Evolutionary conservation across 345 rosid species (phyloP).

Genomic region (Erucastrum elatum): DNA sequence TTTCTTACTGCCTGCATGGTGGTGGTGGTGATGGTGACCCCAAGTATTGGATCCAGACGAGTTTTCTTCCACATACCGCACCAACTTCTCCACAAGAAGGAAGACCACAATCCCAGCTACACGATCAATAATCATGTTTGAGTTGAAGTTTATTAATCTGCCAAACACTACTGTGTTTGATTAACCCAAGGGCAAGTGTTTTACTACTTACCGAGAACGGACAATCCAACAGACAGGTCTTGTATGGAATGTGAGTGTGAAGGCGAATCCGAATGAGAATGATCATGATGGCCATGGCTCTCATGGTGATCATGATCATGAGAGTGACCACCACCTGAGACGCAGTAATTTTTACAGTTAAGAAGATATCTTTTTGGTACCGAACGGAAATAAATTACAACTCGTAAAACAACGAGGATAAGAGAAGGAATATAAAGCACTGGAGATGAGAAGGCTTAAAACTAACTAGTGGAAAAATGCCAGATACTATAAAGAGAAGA

Average conservation of each 20-base stretch:
- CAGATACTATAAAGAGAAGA: no score
- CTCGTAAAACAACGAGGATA: no score
- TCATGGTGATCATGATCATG: slow-evolving; percentile 64
- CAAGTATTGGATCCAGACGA: slow-evolving; percentile 55
- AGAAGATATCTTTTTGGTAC: neutral
- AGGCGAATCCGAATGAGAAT: slow-evolving; percentile 48
- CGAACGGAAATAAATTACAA: no score
- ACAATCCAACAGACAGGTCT: slow-evolving; percentile 89
- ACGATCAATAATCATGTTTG: slow-evolving; percentile 38
- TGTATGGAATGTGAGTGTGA: slow-evolving; percentile 69
- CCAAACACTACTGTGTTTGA: neutral
- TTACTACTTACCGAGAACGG: slow-evolving; percentile 65
- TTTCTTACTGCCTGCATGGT: slow-evolving; percentile 52
- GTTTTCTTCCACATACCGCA: slow-evolving; percentile 82
- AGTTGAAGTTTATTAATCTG: slow-evolving; percentile 1
- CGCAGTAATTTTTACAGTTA: neutral
- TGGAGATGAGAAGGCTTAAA: no score
- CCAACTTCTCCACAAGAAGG: slow-evolving; percentile 91
- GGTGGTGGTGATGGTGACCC: slow-evolving; percentile 50
- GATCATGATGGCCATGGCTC: slow-evolving; percentile 49
- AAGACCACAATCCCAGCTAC: slow-evolving; percentile 96
- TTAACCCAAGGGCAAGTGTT: neutral
- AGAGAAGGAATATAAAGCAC: no score
- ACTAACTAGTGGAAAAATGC: no score
- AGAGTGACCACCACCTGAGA: slow-evolving; percentile 82